Evolutionary conservation across 305 asterid species (phyloP).

Genomic region (Solanum aculeatissimum): DNA sequence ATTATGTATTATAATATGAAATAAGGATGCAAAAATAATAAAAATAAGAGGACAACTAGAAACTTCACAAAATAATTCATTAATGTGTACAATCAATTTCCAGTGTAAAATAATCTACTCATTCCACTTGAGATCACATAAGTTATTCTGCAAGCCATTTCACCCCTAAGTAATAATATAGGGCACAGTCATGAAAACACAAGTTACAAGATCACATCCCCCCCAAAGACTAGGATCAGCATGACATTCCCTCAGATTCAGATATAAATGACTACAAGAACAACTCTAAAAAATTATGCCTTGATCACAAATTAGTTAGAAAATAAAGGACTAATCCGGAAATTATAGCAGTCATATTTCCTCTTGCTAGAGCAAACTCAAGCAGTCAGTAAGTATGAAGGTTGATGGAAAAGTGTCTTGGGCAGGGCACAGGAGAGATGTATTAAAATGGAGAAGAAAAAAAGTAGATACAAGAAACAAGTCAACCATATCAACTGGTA

Average conservation of each 20-base stretch:
- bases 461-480: background rate
- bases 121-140: background rate
- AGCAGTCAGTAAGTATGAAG: background rate
- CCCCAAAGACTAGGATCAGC: background rate
- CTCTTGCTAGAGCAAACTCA: background rate
- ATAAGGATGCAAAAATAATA: background rate
- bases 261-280: background rate
- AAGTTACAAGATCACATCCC: background rate
- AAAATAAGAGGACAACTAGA: background rate
- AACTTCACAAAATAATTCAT: background rate
- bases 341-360: background rate
- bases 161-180: background rate
- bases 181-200: background rate
- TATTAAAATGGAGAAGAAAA: background rate
- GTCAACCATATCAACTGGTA: background rate
- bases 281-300: background rate
- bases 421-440: background rate
- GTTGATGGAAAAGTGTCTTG: background rate
- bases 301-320: background rate
- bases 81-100: background rate
- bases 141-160: background rate
- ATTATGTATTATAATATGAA: background rate
- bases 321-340: background rate
- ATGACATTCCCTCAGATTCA: background rate
- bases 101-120: background rate